A percentile compares a stretch with the other conserved stretches of the same genome.
Conservation (phyloP, 2,329 filamentous ascomycete species). For the Dothidotthia symphoricarpi region DNA sequence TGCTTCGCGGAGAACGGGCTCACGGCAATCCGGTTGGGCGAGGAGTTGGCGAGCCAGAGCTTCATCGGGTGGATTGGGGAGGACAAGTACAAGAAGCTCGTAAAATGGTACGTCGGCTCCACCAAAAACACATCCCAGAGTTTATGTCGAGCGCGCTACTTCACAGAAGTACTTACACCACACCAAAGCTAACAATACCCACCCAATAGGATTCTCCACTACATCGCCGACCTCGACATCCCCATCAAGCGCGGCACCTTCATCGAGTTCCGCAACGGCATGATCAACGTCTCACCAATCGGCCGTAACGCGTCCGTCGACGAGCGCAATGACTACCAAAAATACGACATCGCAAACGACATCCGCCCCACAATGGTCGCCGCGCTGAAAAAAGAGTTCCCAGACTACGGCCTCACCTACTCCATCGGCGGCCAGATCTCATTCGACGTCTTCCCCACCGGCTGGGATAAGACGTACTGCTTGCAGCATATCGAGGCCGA, state of each 20-base stretch:
- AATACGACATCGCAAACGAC: conserved; percentile 74
- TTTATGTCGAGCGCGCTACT: not conserved
- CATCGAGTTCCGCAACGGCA: conserved; percentile 85
- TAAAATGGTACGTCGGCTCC: conserved; percentile 51
- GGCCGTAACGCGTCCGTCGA: conserved; percentile 79
- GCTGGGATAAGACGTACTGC: conserved; percentile 99
- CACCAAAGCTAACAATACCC: conserved; percentile 34
- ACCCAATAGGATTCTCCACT: conserved; percentile 61
- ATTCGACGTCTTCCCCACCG: conserved; percentile 93
- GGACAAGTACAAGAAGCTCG: conserved; percentile 75
- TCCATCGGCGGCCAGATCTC: conserved; percentile 97
- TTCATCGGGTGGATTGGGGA: conserved; percentile 95
- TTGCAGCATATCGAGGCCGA: conserved; percentile 82
- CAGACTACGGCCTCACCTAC: conserved; percentile 82
- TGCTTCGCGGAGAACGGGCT: conserved; percentile 97
- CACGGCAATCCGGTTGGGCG: conserved; percentile 81
- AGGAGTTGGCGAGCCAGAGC: conserved; percentile 70
- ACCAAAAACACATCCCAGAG: not conserved
- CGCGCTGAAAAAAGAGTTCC: conserved; percentile 75
- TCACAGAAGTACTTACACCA: not conserved
- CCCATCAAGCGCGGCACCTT: conserved; percentile 83
- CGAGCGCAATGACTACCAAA: conserved; percentile 80
- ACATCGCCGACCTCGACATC: conserved; percentile 79
- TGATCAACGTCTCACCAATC: conserved; percentile 82
- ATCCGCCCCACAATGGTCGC: conserved; percentile 75